Conservation (phyloP, 148 eudicot genomes). For the Persicaria tinctoria region DNA sequence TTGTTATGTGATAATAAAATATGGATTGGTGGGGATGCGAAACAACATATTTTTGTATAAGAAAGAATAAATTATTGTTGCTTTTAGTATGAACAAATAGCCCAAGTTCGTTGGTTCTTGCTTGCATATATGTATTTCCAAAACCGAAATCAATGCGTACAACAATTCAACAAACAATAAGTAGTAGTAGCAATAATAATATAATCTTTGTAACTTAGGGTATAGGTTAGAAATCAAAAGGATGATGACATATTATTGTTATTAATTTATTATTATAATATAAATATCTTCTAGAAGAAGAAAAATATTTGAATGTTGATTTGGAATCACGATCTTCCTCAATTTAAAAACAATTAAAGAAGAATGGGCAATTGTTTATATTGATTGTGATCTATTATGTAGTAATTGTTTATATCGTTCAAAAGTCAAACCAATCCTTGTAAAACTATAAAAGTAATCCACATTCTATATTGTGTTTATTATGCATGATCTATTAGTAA, state of each 20-base stretch:
- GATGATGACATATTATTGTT: too few relatives aligned
- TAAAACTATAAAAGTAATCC: not conserved
- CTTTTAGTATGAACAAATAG: not conserved
- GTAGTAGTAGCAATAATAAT: too few relatives aligned
- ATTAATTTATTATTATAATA: too few relatives aligned
- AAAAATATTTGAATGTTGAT: slow-evolving; percentile 1
- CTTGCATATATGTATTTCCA: not conserved
- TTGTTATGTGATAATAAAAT: not conserved
- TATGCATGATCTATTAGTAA: too few relatives aligned
- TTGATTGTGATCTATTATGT: not conserved
- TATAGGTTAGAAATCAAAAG: too few relatives aligned
- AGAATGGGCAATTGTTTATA: not conserved
- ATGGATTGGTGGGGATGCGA: not conserved
- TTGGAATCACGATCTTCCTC: slow-evolving; percentile 6
- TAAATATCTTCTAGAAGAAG: too few relatives aligned
- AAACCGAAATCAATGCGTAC: not conserved
- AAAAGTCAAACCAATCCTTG: not conserved
- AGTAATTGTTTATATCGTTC: not conserved
- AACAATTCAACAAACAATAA: too few relatives aligned
- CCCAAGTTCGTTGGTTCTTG: not conserved
- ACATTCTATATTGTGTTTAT: not conserved
- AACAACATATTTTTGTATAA: not conserved
- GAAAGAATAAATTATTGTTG: not conserved
- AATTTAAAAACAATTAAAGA: not conserved
- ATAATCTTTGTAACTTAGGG: too few relatives aligned